These are phyloP conservation scores for Kwoniella sp. DNA, from an alignment of 768 basidiomycete genomes.

Conservation along the genomic window DNA sequence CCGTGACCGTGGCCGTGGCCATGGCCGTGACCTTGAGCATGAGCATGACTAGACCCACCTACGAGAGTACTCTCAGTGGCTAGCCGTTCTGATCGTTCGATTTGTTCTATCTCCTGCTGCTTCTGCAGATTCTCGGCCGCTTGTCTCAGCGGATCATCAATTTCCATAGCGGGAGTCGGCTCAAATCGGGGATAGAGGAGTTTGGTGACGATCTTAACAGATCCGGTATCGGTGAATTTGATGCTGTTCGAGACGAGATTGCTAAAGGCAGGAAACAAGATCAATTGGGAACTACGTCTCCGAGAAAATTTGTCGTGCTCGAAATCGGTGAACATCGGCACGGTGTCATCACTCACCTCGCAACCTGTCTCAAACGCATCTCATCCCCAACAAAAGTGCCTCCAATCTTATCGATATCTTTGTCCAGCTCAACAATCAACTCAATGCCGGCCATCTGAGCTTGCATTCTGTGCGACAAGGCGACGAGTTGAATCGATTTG, in stretches of 20 bases:
- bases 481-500: constrained; percentile 58
- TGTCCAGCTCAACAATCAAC: constrained; percentile 70
- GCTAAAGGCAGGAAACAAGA: constrained; percentile 55
- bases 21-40: not conserved
- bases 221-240: constrained; percentile 59
- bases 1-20: no score
- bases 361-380: constrained; percentile 65
- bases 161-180: constrained; percentile 52
- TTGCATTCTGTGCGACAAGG: constrained; percentile 55
- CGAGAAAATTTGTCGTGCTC: no score
- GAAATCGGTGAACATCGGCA: no score
- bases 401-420: constrained; percentile 57
- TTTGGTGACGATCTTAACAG: constrained; percentile 67
- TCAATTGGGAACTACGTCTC: no score
- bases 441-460: constrained; percentile 60
- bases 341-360: constrained; percentile 26
- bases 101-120: constrained; percentile 20
- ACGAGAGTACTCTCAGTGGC: not conserved
- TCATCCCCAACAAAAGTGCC: constrained; percentile 75
- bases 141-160: constrained; percentile 41
- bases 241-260: constrained; percentile 69
- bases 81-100: constrained; percentile 8
- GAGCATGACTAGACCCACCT: not conserved
- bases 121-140: constrained; percentile 38
- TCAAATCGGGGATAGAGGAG: constrained; percentile 54